Base-by-base conservation (phyloP, 768 basidiomycete species). In the Mycena crocata region DNA sequence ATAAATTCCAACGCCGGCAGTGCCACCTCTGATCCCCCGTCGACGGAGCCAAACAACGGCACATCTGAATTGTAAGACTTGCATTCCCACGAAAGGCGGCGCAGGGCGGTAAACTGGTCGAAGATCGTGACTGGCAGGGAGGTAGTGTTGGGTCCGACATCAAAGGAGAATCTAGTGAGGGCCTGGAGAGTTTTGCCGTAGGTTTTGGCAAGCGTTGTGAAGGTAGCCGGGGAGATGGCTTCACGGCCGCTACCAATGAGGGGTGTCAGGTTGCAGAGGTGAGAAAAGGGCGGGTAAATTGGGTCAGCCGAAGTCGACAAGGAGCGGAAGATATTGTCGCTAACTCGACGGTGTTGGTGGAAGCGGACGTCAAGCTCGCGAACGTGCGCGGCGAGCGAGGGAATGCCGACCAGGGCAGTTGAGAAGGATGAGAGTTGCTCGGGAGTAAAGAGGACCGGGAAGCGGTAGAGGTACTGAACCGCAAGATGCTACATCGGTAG, bases 1-100 rank as follows among this genome's bases (percentile, higher is more conserved):
- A 62, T 31, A 5, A 24, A 44, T 15, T 52, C 39, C 31, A 62
- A 24, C 21, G 28, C 30, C n/a, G 60, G 60, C 8, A 62, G 31
- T 13, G 60, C 50, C n/a, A 24, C 32, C 10, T 30, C 32, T 1
- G 59, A 32, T 15, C 6, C 15, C 12, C 32, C 2, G 32, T 32
- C 50, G 2, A 62, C n/a, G 2, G 39, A 5, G 2, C 8, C 21
- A 42, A 62, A 62, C 17, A 51, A 19, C 3, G 30, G 49, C 30
- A 6, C 2, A 4, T 34, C 3, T 2, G 13, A 31, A 49, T 5
- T 7, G 12, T 8, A 28, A 5, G 26, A 3, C 17, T 32, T 7
- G 23, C 19, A 49, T 30, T n/a, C 17, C 40, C 55, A 56, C 17
- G 39, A n/a, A 13, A 56, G n/a, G 28, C 19, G 14, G 28, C 55